Percentiles rank a stretch among this genome's conserved stretches.
Evolutionary conservation across 306 rosid genomes (phyloP).

Genomic region (Lathyrus tuberosus): DNA sequence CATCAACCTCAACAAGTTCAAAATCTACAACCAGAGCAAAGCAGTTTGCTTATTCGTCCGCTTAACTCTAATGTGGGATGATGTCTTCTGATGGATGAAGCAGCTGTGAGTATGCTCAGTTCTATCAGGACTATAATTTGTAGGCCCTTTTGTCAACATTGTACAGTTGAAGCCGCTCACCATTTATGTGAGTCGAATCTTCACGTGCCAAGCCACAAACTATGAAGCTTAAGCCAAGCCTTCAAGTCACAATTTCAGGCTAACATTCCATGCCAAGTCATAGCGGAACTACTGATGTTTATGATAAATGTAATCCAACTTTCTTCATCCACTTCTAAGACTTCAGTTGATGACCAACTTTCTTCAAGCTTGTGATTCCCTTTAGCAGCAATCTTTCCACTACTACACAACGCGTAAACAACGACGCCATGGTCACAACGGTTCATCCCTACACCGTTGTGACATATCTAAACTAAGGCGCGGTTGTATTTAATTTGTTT

Average conservation of each 20-base stretch:
- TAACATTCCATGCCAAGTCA: slow-evolving; percentile 62
- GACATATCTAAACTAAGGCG: too few relatives aligned
- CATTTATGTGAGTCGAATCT: too few relatives aligned
- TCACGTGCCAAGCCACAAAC: too few relatives aligned
- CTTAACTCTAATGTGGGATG: slow-evolving; percentile 73
- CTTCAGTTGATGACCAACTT: slow-evolving; percentile 75
- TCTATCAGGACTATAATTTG: slow-evolving; percentile 52
- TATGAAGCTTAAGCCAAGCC: too few relatives aligned
- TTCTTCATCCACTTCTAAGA: slow-evolving; percentile 49
- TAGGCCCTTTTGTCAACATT: slow-evolving; percentile 73
- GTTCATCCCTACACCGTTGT: too few relatives aligned
- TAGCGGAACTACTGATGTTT: slow-evolving; percentile 58
- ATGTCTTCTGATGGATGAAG: slow-evolving; percentile 57
- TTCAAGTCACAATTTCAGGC: too few relatives aligned
- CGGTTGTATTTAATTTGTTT: too few relatives aligned
- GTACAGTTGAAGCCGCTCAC: too few relatives aligned
- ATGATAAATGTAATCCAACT: slow-evolving; percentile 79
- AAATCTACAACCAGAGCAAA: slow-evolving; percentile 67
- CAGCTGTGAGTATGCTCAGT: slow-evolving; percentile 49
- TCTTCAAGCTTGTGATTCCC: slow-evolving; percentile 89
- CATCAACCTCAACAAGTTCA: slow-evolving; percentile 72
- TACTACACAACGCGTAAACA: too few relatives aligned
- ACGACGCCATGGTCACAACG: too few relatives aligned
- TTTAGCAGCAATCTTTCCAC: slow-evolving; percentile 91
- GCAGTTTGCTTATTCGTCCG: slow-evolving; percentile 60